Evolutionary conservation across 495 filamentous ascomycete species (phyloP).

Genomic region (Penicillium simplicissimum): DNA sequence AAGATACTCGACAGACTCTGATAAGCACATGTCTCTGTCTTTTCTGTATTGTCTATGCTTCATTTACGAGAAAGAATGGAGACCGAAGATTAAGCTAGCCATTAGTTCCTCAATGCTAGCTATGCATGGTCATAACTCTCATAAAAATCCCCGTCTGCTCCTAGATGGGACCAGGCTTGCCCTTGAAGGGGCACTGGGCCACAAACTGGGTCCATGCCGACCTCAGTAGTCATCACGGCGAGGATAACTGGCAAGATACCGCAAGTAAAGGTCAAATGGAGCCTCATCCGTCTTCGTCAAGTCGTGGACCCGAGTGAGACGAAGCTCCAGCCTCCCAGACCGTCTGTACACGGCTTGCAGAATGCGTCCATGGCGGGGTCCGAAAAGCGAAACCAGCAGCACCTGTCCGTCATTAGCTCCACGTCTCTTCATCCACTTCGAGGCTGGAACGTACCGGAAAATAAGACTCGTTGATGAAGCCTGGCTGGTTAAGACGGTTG

Average conservation of each 20-base stretch:
- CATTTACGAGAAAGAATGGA: neutral
- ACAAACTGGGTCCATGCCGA: too few species aligned
- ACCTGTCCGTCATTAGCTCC: neutral
- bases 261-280: neutral
- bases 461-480: neutral
- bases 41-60: neutral
- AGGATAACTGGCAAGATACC: neutral
- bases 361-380: neutral
- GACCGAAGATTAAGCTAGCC: neutral
- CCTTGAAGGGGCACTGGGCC: too few species aligned
- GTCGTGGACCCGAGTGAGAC: neutral
- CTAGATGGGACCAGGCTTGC: neutral
- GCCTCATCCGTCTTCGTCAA: neutral
- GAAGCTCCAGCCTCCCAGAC: neutral
- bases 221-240: neutral
- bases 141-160: neutral
- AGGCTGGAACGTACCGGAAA: neutral
- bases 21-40: too few species aligned
- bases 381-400: conserved; percentile 3
- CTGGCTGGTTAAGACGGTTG: conserved; percentile 1
- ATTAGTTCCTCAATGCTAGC: neutral
- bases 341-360: conserved; percentile 2
- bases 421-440: neutral
- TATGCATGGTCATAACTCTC: neutral
- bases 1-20: too few species aligned